Evolutionary conservation across 164 flowering plant genomes (phyloP).

Genomic region (Dillenia suffruticosa): DNA sequence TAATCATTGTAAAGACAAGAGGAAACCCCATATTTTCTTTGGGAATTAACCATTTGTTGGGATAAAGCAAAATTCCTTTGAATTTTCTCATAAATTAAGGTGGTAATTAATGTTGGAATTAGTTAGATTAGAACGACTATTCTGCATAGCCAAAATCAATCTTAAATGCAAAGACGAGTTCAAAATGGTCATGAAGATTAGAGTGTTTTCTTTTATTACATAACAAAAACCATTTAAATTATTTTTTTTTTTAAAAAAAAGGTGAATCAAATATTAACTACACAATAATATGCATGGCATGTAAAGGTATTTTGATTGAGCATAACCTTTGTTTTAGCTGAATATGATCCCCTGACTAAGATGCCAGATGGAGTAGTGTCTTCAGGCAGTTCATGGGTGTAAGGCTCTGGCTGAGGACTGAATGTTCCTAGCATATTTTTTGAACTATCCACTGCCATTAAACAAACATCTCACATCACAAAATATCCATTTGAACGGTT

Average conservation of each 20-base stretch:
- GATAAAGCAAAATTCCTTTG: too few relatives aligned
- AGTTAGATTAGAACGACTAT: not conserved
- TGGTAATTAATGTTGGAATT: too few relatives aligned
- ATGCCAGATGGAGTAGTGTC: constrained; percentile 72
- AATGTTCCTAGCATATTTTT: constrained; percentile 71
- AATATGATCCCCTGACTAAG: constrained; percentile 60
- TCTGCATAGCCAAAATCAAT: not conserved
- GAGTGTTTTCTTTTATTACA: too few relatives aligned
- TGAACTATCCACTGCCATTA: constrained; percentile 43
- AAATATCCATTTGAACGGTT: too few relatives aligned
- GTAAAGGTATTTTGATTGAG: too few relatives aligned
- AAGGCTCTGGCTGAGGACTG: constrained; percentile 62
- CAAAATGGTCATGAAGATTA: not conserved
- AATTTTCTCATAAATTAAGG: too few relatives aligned
- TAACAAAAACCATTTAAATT: too few relatives aligned
- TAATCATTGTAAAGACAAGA: too few relatives aligned
- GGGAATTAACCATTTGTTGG: not conserved
- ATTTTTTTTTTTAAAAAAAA: not conserved
- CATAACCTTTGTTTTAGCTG: constrained; percentile 53
- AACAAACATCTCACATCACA: not conserved
- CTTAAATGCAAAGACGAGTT: too few relatives aligned
- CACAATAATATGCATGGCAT: too few relatives aligned
- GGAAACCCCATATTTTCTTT: too few relatives aligned
- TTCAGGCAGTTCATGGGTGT: constrained; percentile 54
- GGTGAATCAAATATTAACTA: not conserved